Percentiles rank a stretch among this genome's conserved stretches.
Conservation (phyloP, 169 alveolate species). For the Eimeria maxima region DNA sequence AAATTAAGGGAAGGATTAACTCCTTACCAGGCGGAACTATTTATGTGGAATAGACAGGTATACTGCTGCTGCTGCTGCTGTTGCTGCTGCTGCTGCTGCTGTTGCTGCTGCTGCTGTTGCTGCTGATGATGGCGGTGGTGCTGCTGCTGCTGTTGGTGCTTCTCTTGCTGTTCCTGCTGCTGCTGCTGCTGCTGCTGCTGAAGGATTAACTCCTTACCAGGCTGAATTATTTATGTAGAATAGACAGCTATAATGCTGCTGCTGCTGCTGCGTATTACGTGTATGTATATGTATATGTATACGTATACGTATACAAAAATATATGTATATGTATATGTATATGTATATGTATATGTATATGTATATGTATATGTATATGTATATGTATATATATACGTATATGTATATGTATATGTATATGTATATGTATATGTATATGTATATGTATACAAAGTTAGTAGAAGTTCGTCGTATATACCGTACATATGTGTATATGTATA, state of each 20-base stretch:
- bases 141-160: conserved; percentile 21
- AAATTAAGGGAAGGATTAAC: too few species aligned
- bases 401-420: too few species aligned
- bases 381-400: too few species aligned
- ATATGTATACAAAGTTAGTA: too few species aligned
- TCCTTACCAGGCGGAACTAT: too few species aligned
- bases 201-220: background rate
- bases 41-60: too few species aligned
- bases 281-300: background rate
- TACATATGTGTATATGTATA: background rate
- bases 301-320: background rate
- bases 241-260: too few species aligned
- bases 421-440: too few species aligned
- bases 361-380: too few species aligned
- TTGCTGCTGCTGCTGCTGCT: conserved; percentile 1
- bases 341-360: too few species aligned
- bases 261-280: too few species aligned
- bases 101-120: conserved; percentile 27
- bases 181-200: background rate
- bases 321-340: background rate
- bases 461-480: background rate
- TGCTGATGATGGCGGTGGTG: background rate
- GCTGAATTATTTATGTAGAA: background rate
- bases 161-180: conserved; percentile 1
- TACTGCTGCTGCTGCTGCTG: conserved; percentile 18